Conservation (phyloP, 2,329 filamentous ascomycete species). For the Ophiocordyceps robertsii region DNA sequence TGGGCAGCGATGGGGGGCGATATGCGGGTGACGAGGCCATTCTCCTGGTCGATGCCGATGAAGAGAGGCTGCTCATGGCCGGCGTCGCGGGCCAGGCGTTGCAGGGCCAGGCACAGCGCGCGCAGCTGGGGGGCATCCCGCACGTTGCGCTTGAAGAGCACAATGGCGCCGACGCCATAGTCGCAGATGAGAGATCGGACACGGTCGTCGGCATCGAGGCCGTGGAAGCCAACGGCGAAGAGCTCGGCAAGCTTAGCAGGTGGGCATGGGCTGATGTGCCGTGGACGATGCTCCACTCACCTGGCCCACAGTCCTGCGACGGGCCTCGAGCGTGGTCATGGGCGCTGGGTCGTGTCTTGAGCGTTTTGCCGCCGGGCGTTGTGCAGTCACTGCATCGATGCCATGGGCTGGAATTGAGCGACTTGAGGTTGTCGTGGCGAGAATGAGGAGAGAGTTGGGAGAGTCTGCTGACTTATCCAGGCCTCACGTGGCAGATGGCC, state of each 20-base stretch:
- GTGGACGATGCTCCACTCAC: not conserved
- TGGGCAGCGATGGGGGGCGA: slow-evolving; percentile 11
- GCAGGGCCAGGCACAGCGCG: slow-evolving; percentile 9
- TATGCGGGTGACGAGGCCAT: slow-evolving; percentile 13
- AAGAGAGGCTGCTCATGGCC: slow-evolving; percentile 11
- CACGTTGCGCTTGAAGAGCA: slow-evolving; percentile 14
- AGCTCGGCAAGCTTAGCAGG: slow-evolving; percentile 4
- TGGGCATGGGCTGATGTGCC: not conserved
- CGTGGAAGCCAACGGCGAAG: slow-evolving; percentile 13
- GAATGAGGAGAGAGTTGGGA: no score
- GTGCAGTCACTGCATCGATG: no score
- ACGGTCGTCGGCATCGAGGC: slow-evolving; percentile 7
- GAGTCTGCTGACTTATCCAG: no score
- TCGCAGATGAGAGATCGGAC: slow-evolving; percentile 12
- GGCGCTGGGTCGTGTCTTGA: no score
- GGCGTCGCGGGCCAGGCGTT: slow-evolving; percentile 10
- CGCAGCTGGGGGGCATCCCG: slow-evolving; percentile 8
- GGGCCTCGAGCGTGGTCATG: not conserved
- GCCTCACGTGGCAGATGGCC: no score
- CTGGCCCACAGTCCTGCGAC: slow-evolving; percentile 2
- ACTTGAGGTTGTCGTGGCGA: no score
- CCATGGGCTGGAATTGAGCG: no score
- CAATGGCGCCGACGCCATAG: slow-evolving; percentile 12
- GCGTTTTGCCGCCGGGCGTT: no score
- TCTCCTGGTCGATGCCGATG: slow-evolving; percentile 14